These are phyloP conservation scores for Taiozyma sp. DNA, from an alignment of 1,139 yeast genomes.

Conservation along the genomic window DNA sequence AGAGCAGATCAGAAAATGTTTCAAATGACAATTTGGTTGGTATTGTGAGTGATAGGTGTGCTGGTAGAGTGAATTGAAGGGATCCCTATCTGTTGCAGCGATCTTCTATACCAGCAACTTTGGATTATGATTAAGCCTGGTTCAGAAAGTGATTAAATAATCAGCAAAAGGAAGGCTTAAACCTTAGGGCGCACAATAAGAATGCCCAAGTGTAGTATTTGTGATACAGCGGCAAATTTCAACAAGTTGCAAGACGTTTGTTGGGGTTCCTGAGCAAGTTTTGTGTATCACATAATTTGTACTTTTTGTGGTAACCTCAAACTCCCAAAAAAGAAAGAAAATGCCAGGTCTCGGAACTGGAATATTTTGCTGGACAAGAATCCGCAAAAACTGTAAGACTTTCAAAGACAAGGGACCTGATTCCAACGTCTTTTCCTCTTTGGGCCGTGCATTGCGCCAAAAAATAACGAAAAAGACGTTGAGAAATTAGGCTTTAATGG, in stretches of 20 bases:
- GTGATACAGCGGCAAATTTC: neutral
- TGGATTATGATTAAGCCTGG: neutral
- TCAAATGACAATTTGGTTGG: neutral
- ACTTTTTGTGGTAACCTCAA: neutral
- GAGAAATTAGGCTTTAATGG: neutral
- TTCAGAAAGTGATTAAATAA: neutral
- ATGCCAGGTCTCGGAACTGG: neutral
- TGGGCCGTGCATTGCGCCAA: neutral
- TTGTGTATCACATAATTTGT: neutral
- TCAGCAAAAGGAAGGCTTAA: neutral
- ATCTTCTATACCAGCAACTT: neutral
- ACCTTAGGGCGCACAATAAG: neutral
- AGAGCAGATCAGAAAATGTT: neutral
- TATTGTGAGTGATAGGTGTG: neutral
- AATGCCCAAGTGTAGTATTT: neutral
- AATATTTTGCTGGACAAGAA: neutral
- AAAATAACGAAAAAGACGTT: neutral
- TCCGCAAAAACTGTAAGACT: neutral
- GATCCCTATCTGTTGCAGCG: neutral
- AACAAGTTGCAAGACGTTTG: neutral
- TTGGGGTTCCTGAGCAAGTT: neutral
- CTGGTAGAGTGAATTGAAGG: neutral
- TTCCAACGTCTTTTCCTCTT: neutral
- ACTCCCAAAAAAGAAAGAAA: neutral
- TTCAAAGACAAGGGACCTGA: neutral